A percentile compares a stretch with the other conserved stretches of the same genome.
phyloP scores from a whole-genome alignment of 2,329 filamentous ascomycete genomes.

The Colletotrichum eleusines region DNA sequence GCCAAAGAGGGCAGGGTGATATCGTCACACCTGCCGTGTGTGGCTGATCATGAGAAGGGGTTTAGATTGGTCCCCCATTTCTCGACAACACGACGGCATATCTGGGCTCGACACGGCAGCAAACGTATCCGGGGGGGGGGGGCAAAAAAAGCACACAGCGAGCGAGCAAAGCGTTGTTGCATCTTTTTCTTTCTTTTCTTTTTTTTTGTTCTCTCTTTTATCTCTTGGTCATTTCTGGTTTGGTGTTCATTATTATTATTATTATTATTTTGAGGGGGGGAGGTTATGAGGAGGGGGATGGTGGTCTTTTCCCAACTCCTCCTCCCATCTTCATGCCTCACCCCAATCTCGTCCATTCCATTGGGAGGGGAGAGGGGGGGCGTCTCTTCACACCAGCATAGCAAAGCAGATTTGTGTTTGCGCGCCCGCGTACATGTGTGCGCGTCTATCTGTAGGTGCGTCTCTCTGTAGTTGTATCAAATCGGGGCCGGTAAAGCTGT shows the following conservation, averaged over 20 bases:
- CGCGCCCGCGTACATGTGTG: background rate
- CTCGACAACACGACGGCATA: background rate
- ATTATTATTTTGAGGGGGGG: too few relatives aligned
- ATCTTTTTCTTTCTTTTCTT: background rate
- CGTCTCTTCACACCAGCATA: conserved; percentile 20
- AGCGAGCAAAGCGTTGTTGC: conserved; percentile 35
- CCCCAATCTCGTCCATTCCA: background rate
- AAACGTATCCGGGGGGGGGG: background rate
- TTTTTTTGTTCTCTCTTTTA: background rate
- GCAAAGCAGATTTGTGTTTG: conserved; percentile 25
- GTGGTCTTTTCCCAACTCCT: background rate
- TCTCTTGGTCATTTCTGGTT: background rate
- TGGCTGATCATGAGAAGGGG: background rate
- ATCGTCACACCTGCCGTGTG: background rate
- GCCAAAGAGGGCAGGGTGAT: background rate
- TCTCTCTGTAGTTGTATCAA: background rate
- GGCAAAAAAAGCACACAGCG: conserved; percentile 30
- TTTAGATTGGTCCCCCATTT: background rate
- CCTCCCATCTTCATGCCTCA: background rate
- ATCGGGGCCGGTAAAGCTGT: background rate
- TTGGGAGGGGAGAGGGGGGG: background rate
- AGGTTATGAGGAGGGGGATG: too few relatives aligned
- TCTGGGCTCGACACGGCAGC: conserved; percentile 4
- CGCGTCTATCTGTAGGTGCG: background rate
- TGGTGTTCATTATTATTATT: too few relatives aligned